Evolutionary conservation across 78 protist genomes (phyloP), one percentile per base, ranked within the genome.

Genomic region (Diacronema lutheri): DNA sequence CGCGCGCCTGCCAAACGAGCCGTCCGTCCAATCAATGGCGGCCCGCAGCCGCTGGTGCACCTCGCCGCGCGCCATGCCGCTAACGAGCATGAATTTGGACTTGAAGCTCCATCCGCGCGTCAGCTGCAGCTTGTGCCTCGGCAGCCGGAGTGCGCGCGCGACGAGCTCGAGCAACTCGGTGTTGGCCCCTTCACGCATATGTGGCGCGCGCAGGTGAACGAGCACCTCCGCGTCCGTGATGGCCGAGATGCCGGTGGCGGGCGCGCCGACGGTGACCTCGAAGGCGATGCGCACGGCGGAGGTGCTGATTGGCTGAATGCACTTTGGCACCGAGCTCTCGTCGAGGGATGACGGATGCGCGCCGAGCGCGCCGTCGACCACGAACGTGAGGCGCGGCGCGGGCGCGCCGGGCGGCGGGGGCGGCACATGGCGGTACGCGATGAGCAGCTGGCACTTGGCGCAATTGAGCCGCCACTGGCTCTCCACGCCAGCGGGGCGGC

Each of bases 391-490:
- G 38, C 12, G 20, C 23, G 50, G 0, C 9, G 26, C 3, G 20
- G 5, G 50, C 41, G 2, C 41, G 29, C 25, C 40, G n/a, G n/a
- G n/a, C n/a, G n/a, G n/a, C n/a, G n/a, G n/a, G n/a, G n/a, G n/a
- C 3, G n/a, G 7, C 57, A 40, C 58, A 4, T 0, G 13, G 55
- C 77, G 31, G 81, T 74, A 74, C n/a, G 46, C 62, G 13, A 74
- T 20, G 46, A 31, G 64, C 41, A 74, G 46, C 23, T 14, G 44
- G 81, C 81, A 74, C n/a, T 55, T 55, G 29, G 29, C 4, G 29
- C 81, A 74, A 33, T n/a, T 19, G 6, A 55, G 25, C 16, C 81
- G 81, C 21, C 26, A 74, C 81, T 74, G 81, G 23, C 44, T 37
- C 81, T 74, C 81, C 29, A 19, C 41, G 44, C 65, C 81, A 11